These are phyloP conservation scores for Baudoinia panamericana DNA, from an alignment of 495 filamentous ascomycete genomes.

Conservation along the genomic window DNA sequence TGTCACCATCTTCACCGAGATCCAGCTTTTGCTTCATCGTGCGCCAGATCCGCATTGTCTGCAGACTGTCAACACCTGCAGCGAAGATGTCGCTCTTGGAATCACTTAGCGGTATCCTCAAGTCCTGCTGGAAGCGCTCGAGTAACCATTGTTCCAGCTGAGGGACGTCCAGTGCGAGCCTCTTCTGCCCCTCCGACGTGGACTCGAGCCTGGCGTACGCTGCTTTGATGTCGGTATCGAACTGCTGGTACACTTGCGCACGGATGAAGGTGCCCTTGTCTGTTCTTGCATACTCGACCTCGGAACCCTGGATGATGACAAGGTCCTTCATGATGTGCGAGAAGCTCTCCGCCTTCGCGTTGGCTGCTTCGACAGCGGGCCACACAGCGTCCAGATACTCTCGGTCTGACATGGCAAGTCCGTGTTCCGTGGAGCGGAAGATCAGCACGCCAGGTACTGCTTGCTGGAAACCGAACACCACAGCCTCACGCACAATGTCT, in stretches of 20 bases:
- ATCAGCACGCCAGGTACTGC: constrained; percentile 25
- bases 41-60: constrained; percentile 18
- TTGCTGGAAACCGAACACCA: constrained; percentile 39
- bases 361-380: constrained; percentile 18
- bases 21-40: constrained; percentile 13
- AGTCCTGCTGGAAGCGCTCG: constrained; percentile 3
- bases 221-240: constrained; percentile 17
- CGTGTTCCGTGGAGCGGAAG: constrained; percentile 15
- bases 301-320: constrained; percentile 11
- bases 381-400: constrained; percentile 18
- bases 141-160: constrained; percentile 12
- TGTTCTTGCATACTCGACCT: constrained; percentile 14
- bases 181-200: neutral
- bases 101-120: constrained; percentile 4
- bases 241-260: constrained; percentile 20
- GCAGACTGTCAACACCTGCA: constrained; percentile 22
- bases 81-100: constrained; percentile 21
- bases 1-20: constrained; percentile 6
- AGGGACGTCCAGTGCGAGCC: constrained; percentile 2
- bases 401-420: constrained; percentile 8
- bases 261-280: constrained; percentile 26
- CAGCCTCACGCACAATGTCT: constrained; percentile 40
- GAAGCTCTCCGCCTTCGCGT: constrained; percentile 12
- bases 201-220: constrained; percentile 9
- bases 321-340: constrained; percentile 17